Evolutionary conservation across 257 asterid species (phyloP), one percentile per base, ranked within the genome.

Genomic region (Nicotiana attenuata): DNA sequence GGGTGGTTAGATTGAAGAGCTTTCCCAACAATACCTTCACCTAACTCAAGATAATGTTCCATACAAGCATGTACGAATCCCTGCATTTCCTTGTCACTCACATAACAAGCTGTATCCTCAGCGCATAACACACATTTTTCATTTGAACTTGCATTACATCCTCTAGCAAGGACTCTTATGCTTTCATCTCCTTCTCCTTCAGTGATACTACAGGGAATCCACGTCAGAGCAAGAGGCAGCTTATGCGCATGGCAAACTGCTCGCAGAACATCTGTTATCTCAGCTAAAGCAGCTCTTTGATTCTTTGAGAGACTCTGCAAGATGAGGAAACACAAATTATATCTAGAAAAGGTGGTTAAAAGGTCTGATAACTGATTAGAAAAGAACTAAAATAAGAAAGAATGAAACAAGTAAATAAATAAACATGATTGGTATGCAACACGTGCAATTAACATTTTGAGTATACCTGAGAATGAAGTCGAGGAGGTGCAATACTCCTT

Each of bases 21-120:
- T 89, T 94, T 94, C 82, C 99, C 99, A 45, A 82, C 98, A 81
- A 91, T 88, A 66, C 99, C 99, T 87, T 94, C 92, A 78, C 99
- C 97, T 84, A 85, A 91, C 85, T 90, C 94, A 20, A 94, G 97
- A 89, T 77, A 85, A 88, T 92, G 97, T 81, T 92, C 93, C 65
- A 33, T 80, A 78, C 99, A 96, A 2, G 97, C 97, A 83, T 88
- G 93, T 77, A 94, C 87, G 86, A 96, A 96, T 64, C 94, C 97
- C 86, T 88, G 88, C 92, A 90, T 87, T 68, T 85, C 87, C 85
- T 84, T 87, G 85, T 92, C 95, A 81, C 88, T 94, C 82, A 92
- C 97, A 79, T 88, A 96, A 82, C 95, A 92, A 15, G 99, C 93
- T 53, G 87, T 82, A 38, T 86, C 91, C 85, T 90, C 95, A 31